Base-by-base conservation (phyloP, 257 asterid genomes). In the Plantago elongata region DNA sequence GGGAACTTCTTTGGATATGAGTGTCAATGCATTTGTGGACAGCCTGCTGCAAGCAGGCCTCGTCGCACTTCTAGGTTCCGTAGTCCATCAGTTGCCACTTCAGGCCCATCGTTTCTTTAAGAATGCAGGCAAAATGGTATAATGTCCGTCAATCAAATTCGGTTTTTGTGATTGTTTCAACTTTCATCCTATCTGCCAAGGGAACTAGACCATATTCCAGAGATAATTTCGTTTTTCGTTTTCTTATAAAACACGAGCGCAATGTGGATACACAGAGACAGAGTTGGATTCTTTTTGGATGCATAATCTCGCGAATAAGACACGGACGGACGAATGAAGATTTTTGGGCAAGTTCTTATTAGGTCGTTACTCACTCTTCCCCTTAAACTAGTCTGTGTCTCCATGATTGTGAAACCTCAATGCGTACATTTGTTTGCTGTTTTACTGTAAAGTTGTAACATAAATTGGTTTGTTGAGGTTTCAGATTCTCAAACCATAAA, bases 21-120 rank as follows among this genome's bases (percentile, higher is more conserved):
- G 54, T 85, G 95, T 37, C 96, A 91, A 58, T 91, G 98, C 78
- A 61, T 85, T 29, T 91, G 95, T 46, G 98, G 98, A 14, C 78
- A 85, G 83, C 98, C 95, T 5, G 72, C 82, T 0, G 71, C 13
- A 82, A 37, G 22, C 74, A 71, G 62, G 54, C 43, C 29, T 34
- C 40, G 40, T 34, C 54, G 13, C n/a, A 11, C 44, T 57, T 48
- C 69, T 3, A 77, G 62, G 72, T 73, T 63, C 60, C 75, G 65
- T 10, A 83, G 86, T 65, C 83, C 96, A 13, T 77, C 89, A 2
- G 45, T 73, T 16, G 74, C 74, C 54, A 72, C 81, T 11, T 51
- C 79, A 11, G 79, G 80, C 45, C 64, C 79, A 46, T 84, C 95
- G 38, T 84, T 72, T 73, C 57, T 70, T 52, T 84, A 70, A 84